A percentile compares a stretch with the other conserved stretches of the same genome.
Evolutionary conservation across 257 asterid genomes (phyloP).

Genomic region (Sherardia arvensis): DNA sequence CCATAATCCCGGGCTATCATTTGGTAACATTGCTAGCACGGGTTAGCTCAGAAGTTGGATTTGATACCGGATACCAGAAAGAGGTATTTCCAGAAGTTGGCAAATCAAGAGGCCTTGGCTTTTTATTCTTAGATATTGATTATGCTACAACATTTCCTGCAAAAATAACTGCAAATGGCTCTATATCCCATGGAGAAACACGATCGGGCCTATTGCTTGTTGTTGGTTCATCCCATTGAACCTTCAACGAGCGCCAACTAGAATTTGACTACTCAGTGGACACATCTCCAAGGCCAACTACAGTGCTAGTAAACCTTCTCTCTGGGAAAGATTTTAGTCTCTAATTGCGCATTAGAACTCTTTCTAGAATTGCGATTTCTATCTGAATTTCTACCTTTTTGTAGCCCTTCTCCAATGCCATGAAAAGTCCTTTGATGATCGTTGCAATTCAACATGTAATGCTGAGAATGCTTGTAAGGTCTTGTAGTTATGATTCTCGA

Average conservation of each 20-base stretch:
- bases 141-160: conserved; percentile 9
- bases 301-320: conserved; percentile 78
- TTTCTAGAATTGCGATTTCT: no score
- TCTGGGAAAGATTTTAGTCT: no score
- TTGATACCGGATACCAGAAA: conserved; percentile 48
- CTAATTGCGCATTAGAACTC: no score
- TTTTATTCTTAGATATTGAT: conserved; percentile 16
- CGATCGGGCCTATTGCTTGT: conserved; percentile 35
- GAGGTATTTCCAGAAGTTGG: conserved; percentile 16
- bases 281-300: conserved; percentile 57
- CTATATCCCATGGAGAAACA: conserved; percentile 60
- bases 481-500: no score
- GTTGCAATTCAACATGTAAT: no score
- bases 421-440: no score
- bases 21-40: background rate
- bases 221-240: conserved; percentile 52
- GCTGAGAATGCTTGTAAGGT: no score
- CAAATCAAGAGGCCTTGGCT: conserved; percentile 7
- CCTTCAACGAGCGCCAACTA: conserved; percentile 81
- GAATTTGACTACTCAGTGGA: conserved; percentile 60
- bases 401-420: no score
- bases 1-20: background rate
- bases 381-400: no score
- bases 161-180: conserved; percentile 28
- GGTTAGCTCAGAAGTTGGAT: background rate